Evolutionary conservation across 1,284 basidiomycete genomes (phyloP), one percentile per base, ranked within the genome.

Genomic region (Bjerkandera adusta): DNA sequence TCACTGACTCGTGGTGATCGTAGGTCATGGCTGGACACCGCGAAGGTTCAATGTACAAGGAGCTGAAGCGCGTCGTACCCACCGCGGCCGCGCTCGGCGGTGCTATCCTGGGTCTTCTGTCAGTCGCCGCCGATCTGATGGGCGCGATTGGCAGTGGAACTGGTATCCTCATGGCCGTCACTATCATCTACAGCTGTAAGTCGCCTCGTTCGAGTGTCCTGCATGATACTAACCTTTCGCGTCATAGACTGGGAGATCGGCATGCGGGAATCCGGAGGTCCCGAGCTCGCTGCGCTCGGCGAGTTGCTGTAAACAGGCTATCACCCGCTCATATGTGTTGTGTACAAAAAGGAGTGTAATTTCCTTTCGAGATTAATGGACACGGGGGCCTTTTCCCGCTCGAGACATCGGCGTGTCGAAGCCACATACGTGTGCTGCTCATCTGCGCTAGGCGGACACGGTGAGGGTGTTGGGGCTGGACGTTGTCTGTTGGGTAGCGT

Each of bases 21-120:
- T 47, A 86, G 85, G 83, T 98, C 48, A 96, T 98, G 83, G 94
- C 95, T 20, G 95, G 96, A 48, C 95, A 97, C 68, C 86, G 94
- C 56, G 96, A 98, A 65, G 93, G 89, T 27, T 90, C 86, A 22
- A 97, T 98, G 92, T 98, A 98, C 81, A 98, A 97, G 77, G 96
- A 98, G 67, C 82, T 98, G 54, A 99, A 98, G 78, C 83, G 93
- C 38, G 88, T 98, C 55, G 97, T 99, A 55, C 96, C 96, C 1
- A 98, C 95, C 15, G 96, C 97, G 6, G 96, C 96, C 12, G 92
- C 95, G 2, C 92, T 98, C 56, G 97, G 96, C 49, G 96, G 96
- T 46, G 97, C 95, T 21, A 90, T 95, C 51, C 87, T 98, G 25
- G 96, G 96, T 39, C 74, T 97, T 18, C 75, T 98, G 16, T 92